Base-by-base conservation (phyloP, 2,329 filamentous ascomycete genomes). In the Dendryphion nanum region DNA sequence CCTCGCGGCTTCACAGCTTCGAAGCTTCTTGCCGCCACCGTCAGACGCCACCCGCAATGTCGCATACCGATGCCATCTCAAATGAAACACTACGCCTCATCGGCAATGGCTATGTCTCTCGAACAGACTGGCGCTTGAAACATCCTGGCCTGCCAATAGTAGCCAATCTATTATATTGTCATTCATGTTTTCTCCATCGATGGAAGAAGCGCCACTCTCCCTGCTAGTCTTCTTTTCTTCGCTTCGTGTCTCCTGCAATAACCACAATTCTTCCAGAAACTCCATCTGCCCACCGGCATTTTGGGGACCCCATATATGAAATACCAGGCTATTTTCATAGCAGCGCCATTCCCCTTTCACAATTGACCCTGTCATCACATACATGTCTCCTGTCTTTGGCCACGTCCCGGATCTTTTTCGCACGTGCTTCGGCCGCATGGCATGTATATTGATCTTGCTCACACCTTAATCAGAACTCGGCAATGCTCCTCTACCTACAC, bases 121-220 rank as follows among this genome's bases (percentile, higher is more conserved):
- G 34, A 18, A 35, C n/a, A 24, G 37, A 21, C 34, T 39, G 29
- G 37, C 44, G 42, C 41, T 53, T 47, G 53, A 52, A 55, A 53
- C 51, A 46, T 35, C 43, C 50, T 28, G 42, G 51, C 35, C 44
- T 41, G 42, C 41, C 43, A 43, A 45, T 50, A 50, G 44, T 47
- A 19, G 18, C 16, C 45, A 61, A 59, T 63, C 45, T 61, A 63
- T 54, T 63, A 61, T 37, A 63, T 61, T 59, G 41, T 37, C n/a
- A 26, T 36, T 36, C 16, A 30, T 39, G 42, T 44, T 38, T 31
- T 33, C 42, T 40, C 41, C 32, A 41, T 40, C 23, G 23, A n/a
- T n/a, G n/a, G n/a, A n/a, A n/a, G n/a, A n/a, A n/a, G n/a, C n/a
- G n/a, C n/a, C n/a, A n/a, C n/a, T n/a, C 8, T 37, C 40, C 38